Percentiles rank a stretch among this genome's conserved stretches.
These are phyloP conservation scores for Sicyos baderoa DNA, from an alignment of 306 rosid genomes.

Conservation along the genomic window DNA sequence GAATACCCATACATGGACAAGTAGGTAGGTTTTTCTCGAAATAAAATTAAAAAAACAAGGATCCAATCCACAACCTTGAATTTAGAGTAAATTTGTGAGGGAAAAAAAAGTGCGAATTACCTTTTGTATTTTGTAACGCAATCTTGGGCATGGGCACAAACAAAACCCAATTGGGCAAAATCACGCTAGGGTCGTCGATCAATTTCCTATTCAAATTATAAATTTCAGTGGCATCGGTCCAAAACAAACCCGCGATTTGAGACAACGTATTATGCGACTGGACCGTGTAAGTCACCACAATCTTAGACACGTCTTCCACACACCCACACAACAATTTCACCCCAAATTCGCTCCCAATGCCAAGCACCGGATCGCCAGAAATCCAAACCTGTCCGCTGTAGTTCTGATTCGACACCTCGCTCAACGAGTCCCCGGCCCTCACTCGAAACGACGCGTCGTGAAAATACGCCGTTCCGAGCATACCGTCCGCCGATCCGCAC, in stretches of 20 bases:
- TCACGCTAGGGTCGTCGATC: slow-evolving; percentile 27
- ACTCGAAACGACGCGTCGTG: slow-evolving; percentile 42
- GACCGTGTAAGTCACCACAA: slow-evolving; percentile 67
- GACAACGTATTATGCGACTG: slow-evolving; percentile 40
- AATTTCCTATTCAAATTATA: slow-evolving; percentile 32
- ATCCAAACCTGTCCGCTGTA: slow-evolving; percentile 60
- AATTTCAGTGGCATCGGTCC: slow-evolving; percentile 30
- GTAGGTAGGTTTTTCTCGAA: no score
- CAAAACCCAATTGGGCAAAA: slow-evolving; percentile 44
- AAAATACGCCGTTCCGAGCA: slow-evolving; percentile 38
- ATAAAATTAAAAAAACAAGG: no score
- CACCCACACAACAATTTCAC: slow-evolving; percentile 72
- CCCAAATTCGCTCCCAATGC: background rate
- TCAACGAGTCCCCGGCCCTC: slow-evolving; percentile 25
- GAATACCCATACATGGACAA: no score
- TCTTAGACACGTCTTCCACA: slow-evolving; percentile 37
- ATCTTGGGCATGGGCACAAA: slow-evolving; percentile 58
- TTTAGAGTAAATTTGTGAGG: no score
- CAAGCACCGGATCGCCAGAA: background rate
- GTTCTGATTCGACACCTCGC: slow-evolving; percentile 18
- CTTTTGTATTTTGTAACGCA: slow-evolving; percentile 21
- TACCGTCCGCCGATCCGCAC: slow-evolving; percentile 31
- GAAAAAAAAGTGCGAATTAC: background rate
- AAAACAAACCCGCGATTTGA: slow-evolving; percentile 33
- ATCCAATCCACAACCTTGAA: background rate